Percentiles rank a stretch among this genome's conserved stretches.
Evolutionary conservation across 108 stramenopile genomes (phyloP).

Genomic region (Schizochytrium sp.): DNA sequence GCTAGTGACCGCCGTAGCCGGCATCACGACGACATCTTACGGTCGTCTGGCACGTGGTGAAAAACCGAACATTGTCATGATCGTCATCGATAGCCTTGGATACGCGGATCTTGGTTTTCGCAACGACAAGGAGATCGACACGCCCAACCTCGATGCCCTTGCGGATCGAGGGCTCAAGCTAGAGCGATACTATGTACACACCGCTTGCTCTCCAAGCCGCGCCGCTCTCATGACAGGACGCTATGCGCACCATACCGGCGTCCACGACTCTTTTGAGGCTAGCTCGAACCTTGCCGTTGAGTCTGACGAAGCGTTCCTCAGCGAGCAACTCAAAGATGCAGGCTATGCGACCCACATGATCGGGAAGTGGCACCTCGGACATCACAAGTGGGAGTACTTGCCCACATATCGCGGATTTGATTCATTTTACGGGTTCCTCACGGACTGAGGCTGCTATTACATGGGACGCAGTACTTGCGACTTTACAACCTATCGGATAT

Average conservation of each 20-base stretch:
- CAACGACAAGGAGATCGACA: neutral
- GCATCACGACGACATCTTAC: too few species aligned
- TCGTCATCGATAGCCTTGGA: neutral
- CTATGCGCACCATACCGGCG: neutral
- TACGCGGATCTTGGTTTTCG: neutral
- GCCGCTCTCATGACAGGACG: neutral
- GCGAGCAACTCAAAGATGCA: neutral
- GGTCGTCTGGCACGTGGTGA: too few species aligned
- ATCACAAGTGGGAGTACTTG: neutral
- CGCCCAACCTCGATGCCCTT: neutral
- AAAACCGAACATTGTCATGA: neutral
- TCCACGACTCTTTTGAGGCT: neutral
- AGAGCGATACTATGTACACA: neutral
- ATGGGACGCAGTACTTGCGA: neutral
- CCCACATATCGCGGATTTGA: neutral
- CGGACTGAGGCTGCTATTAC: neutral
- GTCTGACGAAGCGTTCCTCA: neutral
- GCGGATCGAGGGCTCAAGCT: neutral
- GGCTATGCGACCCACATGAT: conserved; percentile 23
- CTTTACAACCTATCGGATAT: neutral
- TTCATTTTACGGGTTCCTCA: neutral
- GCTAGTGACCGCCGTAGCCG: too few species aligned
- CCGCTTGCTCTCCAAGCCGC: conserved; percentile 27
- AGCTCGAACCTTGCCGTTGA: neutral
- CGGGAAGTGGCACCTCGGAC: conserved; percentile 20